Conservation (phyloP, 139 green algal genomes). For the Monoraphidium neglectum region DNA sequence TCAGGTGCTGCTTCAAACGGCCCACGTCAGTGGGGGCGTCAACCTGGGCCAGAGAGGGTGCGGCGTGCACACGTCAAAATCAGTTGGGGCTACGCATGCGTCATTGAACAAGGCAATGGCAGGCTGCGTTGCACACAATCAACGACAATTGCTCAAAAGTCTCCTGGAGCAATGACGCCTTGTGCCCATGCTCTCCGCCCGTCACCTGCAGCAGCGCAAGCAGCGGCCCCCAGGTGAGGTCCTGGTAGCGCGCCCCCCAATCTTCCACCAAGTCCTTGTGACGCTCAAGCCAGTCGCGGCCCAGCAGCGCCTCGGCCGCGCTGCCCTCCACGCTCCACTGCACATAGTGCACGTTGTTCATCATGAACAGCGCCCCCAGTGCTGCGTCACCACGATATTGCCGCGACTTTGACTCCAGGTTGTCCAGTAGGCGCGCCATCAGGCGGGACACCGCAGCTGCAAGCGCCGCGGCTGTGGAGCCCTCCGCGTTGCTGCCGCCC, state of each 20-base stretch:
- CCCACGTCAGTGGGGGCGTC: constrained; percentile 15
- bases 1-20: constrained; percentile 21
- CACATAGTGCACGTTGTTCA: constrained; percentile 59
- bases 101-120: too few relatives aligned
- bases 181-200: too few relatives aligned
- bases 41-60: constrained; percentile 27
- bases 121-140: too few relatives aligned
- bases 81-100: too few relatives aligned
- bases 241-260: constrained; percentile 52
- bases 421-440: constrained; percentile 22
- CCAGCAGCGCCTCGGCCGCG: constrained; percentile 47
- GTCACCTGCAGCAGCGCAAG: constrained; percentile 32
- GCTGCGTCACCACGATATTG: constrained; percentile 24
- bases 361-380: constrained; percentile 48
- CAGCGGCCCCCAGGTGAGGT: constrained; percentile 43
- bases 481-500: too few relatives aligned
- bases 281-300: constrained; percentile 57
- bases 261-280: constrained; percentile 60
- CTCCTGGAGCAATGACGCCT: too few relatives aligned
- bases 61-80: too few relatives aligned
- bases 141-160: too few relatives aligned
- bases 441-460: constrained; percentile 2
- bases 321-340: constrained; percentile 29
- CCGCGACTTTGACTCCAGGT: constrained; percentile 13
- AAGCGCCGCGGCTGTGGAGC: neutral